Evolutionary conservation across 73 alveolate genomes (phyloP), one percentile per base, ranked within the genome.

Genomic region (Paramecium tetraurelia): DNA sequence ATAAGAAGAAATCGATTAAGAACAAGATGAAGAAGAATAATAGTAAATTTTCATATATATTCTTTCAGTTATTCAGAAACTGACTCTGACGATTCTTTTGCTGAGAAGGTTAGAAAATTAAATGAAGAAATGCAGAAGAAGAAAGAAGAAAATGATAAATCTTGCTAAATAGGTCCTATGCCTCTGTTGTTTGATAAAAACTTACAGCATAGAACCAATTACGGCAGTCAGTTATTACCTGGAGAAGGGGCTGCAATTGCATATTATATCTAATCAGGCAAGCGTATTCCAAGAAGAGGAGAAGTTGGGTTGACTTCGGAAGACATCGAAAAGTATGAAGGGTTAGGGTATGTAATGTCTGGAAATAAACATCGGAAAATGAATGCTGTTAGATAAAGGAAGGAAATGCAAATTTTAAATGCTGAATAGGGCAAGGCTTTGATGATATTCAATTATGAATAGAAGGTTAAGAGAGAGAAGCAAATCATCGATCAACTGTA

Each of bases 261-360:
- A 11, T 76, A 92, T 76, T 95, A 94, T 92, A 93, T 93, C 50
- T 77, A 95, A 92, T 93, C 93, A 75, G 98, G 98, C 57, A 85
- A 77, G 89, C 96, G 98, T 31, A 95, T 95, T 46, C 98, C 98
- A 6, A 85, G 98, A 68, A 76, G 98, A 94, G 98, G 98, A 70
- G 98, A 95, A 72, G 98, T 95, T 1, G 98, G 98, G 92, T 87
- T 95, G 84, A 84, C 96, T 4, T 93, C 98, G 21, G 98, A 95
- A 12, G 80, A 93, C 58, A 95, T 95, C 53, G 95, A 93, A 40
- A 89, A 86, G 68, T 89, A 93, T 57, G 98, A 95, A 70, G 95
- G 90, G 44, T 88, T 95, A 20, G 97, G 96, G 50, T 93, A 93
- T 86, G 96, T 93, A 8, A 93, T 93, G 96, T 85, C 95, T 69